These are phyloP conservation scores for Blastobotrys robertii DNA, from an alignment of 805 yeast species.

Conservation along the genomic window DNA sequence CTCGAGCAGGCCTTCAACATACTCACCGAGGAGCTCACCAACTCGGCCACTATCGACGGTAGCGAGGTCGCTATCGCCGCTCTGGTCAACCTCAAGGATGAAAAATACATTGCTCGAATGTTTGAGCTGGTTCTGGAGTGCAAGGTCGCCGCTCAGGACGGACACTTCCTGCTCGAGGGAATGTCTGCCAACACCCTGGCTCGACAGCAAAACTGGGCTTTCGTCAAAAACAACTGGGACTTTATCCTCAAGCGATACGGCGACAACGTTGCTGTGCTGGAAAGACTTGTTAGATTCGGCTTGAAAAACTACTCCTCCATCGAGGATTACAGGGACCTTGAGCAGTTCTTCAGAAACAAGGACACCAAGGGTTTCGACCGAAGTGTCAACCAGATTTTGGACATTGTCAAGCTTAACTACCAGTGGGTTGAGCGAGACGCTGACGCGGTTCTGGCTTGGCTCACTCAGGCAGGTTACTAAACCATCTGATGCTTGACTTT, in stretches of 20 bases:
- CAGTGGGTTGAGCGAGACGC: conserved; percentile 42
- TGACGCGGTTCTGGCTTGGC: conserved; percentile 35
- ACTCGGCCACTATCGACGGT: conserved; percentile 46
- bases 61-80: conserved; percentile 50
- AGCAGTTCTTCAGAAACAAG: conserved; percentile 35
- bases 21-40: conserved; percentile 37
- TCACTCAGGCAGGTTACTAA: conserved; percentile 14
- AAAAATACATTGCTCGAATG: conserved; percentile 31
- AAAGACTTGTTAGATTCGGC: conserved; percentile 34
- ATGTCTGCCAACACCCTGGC: conserved; percentile 39
- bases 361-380: conserved; percentile 48
- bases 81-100: conserved; percentile 37
- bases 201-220: conserved; percentile 40
- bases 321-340: conserved; percentile 31
- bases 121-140: conserved; percentile 35
- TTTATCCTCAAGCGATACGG: conserved; percentile 36
- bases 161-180: conserved; percentile 40
- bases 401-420: conserved; percentile 40
- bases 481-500: background rate
- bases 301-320: conserved; percentile 29
- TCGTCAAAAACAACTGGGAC: conserved; percentile 39
- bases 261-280: conserved; percentile 42
- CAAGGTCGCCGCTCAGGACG: conserved; percentile 42
- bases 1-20: conserved; percentile 29
- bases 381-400: conserved; percentile 47